Base-by-base conservation (phyloP, 306 rosid genomes). In the Fagus crenata region DNA sequence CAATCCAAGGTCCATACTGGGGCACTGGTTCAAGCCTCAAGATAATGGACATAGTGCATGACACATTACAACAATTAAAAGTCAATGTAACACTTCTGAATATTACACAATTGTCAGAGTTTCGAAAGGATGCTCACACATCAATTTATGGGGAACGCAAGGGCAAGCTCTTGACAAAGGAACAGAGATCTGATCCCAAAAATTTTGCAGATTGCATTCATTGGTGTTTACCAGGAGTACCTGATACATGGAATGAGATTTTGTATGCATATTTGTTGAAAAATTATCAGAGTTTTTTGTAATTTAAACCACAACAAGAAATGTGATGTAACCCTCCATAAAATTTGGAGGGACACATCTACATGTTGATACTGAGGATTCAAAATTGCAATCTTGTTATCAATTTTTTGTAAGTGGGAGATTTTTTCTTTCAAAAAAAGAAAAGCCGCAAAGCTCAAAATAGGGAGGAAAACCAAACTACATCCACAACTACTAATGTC, bases 221-320 rank as follows among this genome's bases (percentile, higher is more conserved):
- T 54, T 92, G 97, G 98, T 93, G 98, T 81, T 82, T 93, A 13
- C 98, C 98, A 9, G 98, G 98, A 63, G 94, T 93, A 75, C 98
- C 98, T 14, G 98, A 93, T 73, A 85, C 90, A 15, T 94, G 98
- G 98, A 94, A 92, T 58, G 90, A 88, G 77, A 92, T 90, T 77
- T 81, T 94, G 69, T 89, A 87, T 17, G 87, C 98, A 4, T 84
- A 95, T 85, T 80, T 95, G 81, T 78, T 92, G 40, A 95, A 84
- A 82, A 74, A 35, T 37, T 84, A 89, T 64, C 88, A 85, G 53
- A 92, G 85, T 64, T 43, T 85, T 76, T 75, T 73, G 35, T 80
- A 83, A 83, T 17, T 40, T 68, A 4, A 58, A 59, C 65, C 1
- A 22, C 13, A 28, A 39, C 42, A 63, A 33, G 7, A 61, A 61